Base-by-base conservation (phyloP, 1,284 basidiomycete genomes). In the Trametes sp. region DNA sequence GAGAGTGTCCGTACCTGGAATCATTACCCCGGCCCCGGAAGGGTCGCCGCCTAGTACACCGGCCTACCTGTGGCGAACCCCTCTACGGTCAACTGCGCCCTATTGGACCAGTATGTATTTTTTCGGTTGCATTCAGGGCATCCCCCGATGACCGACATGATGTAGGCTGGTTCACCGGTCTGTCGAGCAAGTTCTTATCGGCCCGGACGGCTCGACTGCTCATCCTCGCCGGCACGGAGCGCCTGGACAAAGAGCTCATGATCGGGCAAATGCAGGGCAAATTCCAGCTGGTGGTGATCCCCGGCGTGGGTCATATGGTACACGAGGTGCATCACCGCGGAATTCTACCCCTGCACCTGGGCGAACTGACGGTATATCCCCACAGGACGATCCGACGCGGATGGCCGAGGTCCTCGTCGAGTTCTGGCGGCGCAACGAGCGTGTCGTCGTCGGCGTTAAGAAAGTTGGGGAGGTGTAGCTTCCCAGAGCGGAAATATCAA, bases 241-340 rank as follows among this genome's bases (percentile, higher is more conserved):
- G 96, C 9, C 85, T 99, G 2, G 98, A 99, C 74, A 92, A 88
- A 68, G 90, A 94, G 67, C 83, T 99, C 44, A 98, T 98, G 92
- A 96, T 99, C 53, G 98, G 96, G 0, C 97, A 99, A 77, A 98
- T 99, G 97, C 90, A 93, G 78, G 96, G 96, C 61, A 98, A 98
- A 75, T 98, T 98, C 78, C 97, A 98, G 77, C 84, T 98, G 70
- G 89, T 87, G 24, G 95, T 98, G 28, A 86, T 98, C 65, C 85
- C 87, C 4, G 88, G 88, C 23, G 94, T 95, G 0, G 97, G 97
- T 0, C 97, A 99, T 74, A 93, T 97, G 79, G 76, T 99, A 46
- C 97, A 98, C 59, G 96, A 98, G 84, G 95, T 94, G 62, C 57
- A 84, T 70, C n/a, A 11, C 31, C 31, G 2, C 42, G 51, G 48